A percentile compares a stretch with the other conserved stretches of the same genome.
phyloP scores from a whole-genome alignment of 495 filamentous ascomycete genomes.

The Tuber umbilicatum region DNA sequence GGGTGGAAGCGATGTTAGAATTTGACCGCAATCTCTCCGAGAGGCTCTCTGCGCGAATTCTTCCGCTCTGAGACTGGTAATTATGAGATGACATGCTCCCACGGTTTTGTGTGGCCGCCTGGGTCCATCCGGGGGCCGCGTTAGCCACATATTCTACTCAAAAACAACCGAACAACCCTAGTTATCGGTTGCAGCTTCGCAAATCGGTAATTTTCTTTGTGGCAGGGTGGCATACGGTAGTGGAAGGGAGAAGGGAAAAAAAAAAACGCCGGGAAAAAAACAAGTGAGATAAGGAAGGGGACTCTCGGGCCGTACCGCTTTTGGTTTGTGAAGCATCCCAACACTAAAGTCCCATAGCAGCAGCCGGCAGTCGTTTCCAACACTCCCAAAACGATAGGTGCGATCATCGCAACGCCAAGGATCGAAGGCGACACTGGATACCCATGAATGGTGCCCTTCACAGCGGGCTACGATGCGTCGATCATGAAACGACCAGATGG shows the following conservation, averaged over 20 bases:
- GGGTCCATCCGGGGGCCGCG: constrained; percentile 40
- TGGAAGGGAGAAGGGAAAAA: constrained; percentile 4
- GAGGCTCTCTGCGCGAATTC: constrained; percentile 33
- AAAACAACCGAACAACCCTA: constrained; percentile 8
- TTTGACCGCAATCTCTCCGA: constrained; percentile 59
- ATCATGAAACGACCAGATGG: constrained; percentile 86
- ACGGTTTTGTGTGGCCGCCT: constrained; percentile 53
- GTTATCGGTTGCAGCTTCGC: constrained; percentile 1
- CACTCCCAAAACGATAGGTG: constrained; percentile 91
- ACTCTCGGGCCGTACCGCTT: constrained; percentile 53
- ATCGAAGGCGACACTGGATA: constrained; percentile 86
- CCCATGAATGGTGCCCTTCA: constrained; percentile 92
- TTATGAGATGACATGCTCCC: constrained; percentile 55
- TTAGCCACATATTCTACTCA: constrained; percentile 3
- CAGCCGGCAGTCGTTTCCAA: constrained; percentile 85
- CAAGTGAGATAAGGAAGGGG: constrained; percentile 6
- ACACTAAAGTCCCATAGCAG: constrained; percentile 97
- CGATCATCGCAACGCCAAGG: constrained; percentile 92
- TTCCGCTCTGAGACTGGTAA: constrained; percentile 46
- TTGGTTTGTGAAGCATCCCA: constrained; percentile 87
- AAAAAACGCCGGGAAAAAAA: constrained; percentile 7
- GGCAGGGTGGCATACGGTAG: not conserved
- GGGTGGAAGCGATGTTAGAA: constrained; percentile 53
- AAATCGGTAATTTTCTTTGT: not conserved
- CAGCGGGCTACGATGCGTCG: constrained; percentile 80